Conservation (phyloP, 129 eudicot species). For the Pseudognaphalium luteoalbum region DNA sequence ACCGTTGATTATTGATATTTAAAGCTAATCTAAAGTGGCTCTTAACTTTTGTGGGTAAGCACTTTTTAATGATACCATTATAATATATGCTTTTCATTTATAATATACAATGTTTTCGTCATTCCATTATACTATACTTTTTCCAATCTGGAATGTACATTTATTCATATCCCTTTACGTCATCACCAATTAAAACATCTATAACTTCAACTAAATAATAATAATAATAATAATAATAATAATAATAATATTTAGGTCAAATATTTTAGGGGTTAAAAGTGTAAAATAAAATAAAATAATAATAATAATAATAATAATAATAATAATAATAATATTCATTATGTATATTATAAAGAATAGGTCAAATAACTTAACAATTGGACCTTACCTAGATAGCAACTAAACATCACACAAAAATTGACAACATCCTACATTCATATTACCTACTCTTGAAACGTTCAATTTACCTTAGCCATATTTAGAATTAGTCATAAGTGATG, state of each 20-base stretch:
- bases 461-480: slow-evolving; percentile 13
- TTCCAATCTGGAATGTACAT: background rate
- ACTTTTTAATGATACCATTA: slow-evolving; percentile 5
- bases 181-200: background rate
- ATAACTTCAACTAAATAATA: background rate
- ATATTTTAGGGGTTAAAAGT: too few relatives aligned
- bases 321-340: too few relatives aligned
- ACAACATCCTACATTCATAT: slow-evolving; percentile 1
- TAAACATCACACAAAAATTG: background rate
- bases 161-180: background rate
- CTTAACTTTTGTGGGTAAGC: slow-evolving; percentile 2
- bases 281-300: too few relatives aligned
- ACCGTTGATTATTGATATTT: too few relatives aligned
- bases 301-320: too few relatives aligned
- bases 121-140: slow-evolving; percentile 20
- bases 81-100: background rate
- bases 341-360: background rate
- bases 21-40: slow-evolving; percentile 6
- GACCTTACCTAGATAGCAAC: background rate
- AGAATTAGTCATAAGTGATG: slow-evolving; percentile 23
- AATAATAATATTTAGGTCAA: too few relatives aligned
- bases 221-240: too few relatives aligned
- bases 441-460: slow-evolving; percentile 21
- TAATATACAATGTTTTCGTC: background rate
- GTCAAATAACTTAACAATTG: background rate